These are phyloP conservation scores for Chlorella vulgaris DNA, from an alignment of 139 green algal species.

Conservation along the genomic window DNA sequence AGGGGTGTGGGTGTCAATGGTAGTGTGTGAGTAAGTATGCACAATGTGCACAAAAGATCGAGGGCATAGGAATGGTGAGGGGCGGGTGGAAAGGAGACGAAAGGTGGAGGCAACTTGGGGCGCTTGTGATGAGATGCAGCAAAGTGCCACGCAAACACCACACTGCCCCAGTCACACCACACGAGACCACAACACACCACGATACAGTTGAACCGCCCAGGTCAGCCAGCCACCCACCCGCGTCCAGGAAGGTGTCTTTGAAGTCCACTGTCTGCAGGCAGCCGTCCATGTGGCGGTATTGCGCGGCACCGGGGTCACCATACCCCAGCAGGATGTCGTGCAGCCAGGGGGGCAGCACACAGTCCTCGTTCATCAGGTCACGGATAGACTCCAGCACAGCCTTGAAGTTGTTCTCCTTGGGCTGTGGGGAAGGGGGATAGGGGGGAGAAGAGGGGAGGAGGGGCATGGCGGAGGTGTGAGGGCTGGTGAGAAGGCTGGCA, in stretches of 20 bases:
- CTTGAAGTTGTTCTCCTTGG: slow-evolving; percentile 99
- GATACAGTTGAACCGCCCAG: too few species aligned
- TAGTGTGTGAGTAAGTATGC: not conserved
- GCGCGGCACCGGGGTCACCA: slow-evolving; percentile 84
- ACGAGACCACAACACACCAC: too few species aligned
- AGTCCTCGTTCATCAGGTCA: slow-evolving; percentile 91
- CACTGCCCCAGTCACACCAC: too few species aligned
- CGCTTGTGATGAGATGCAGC: too few species aligned
- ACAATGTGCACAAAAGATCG: too few species aligned
- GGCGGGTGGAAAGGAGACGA: too few species aligned
- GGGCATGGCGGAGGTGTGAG: not conserved
- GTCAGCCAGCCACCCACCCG: not conserved
- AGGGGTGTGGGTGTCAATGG: not conserved
- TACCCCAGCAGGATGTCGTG: slow-evolving; percentile 98
- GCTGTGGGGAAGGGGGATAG: not conserved
- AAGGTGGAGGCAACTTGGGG: too few species aligned
- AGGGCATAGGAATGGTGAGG: too few species aligned
- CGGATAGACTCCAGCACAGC: slow-evolving; percentile 94
- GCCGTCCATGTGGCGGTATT: slow-evolving; percentile 65
- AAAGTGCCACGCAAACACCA: too few species aligned
- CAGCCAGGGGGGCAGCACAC: slow-evolving; percentile 89
- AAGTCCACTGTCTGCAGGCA: slow-evolving; percentile 84
- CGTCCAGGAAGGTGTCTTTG: slow-evolving; percentile 96
- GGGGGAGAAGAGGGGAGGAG: not conserved
- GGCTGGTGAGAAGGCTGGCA: not conserved